Evolutionary conservation across 768 basidiomycete genomes (phyloP), one percentile per base, ranked within the genome.

Genomic region (Gyrodon lividus): DNA sequence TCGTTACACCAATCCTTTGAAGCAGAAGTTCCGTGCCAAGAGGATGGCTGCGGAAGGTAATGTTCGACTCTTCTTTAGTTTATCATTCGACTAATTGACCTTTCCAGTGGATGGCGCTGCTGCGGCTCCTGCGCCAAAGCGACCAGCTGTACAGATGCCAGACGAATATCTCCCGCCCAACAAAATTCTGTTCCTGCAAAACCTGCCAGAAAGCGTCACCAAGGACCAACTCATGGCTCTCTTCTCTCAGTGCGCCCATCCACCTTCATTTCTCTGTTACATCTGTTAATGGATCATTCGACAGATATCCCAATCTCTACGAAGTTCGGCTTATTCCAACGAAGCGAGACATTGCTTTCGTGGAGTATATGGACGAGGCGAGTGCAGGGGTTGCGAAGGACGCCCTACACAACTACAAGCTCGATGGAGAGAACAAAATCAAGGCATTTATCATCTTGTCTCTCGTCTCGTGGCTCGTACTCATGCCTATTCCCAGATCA

Each of bases 91-190:
- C 30, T 43, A 17, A 56, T 14, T n/a, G 57, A 23, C 34, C 4
- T 46, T 26, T 50, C 33, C 55, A 87, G 89, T 85, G 67, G 89
- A 89, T 42, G 88, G 89, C 22, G 81, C 77, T 23, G 73, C 82
- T 4, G 77, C 87, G 6, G 72, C 76, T 5, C 82, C 89, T 9
- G 82, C 80, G 26, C 71, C 88, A 17, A 91, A 85, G 70, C 81
- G 89, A 38, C 89, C 89, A 20, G 83, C 85, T 58, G 88, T 97
- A 54, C 92, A 95, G 68, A 97, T 98, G 93, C 95, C 96, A 35
- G 97, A 99, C 86, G 97, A 99, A 70, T 98, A 98, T 70, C 82
- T 99, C 6, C 97, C 97, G 2, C 96, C 97, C 34, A 99, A 99
- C 87, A 94, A 95, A 70, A 96, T 98, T 71, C 80, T 99, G 46